A percentile compares a stretch with the other conserved stretches of the same genome.
phyloP scores from a whole-genome alignment of 202 grass and related monocot genomes.

The Carex sylvatica region DNA sequence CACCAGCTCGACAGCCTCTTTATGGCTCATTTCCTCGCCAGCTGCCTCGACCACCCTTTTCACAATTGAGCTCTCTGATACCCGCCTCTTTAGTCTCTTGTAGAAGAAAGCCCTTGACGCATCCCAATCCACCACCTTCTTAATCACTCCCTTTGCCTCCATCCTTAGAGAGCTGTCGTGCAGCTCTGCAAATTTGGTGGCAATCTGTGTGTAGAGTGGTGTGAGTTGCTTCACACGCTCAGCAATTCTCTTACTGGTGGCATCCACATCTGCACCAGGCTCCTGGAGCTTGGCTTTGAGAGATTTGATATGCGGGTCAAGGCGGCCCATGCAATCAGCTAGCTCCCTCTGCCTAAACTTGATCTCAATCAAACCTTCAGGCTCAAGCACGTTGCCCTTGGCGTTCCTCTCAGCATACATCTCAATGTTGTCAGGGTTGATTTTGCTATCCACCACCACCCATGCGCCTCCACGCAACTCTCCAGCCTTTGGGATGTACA shows the following conservation, averaged over 20 bases:
- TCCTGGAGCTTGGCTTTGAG: slow-evolving; percentile 65
- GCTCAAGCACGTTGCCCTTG: slow-evolving; percentile 96
- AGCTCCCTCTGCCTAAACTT: slow-evolving; percentile 90
- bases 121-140: slow-evolving; percentile 82
- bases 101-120: slow-evolving; percentile 81
- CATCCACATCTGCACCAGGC: slow-evolving; percentile 41
- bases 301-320: slow-evolving; percentile 64
- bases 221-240: slow-evolving; percentile 66
- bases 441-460: slow-evolving; percentile 99
- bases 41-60: slow-evolving; percentile 64
- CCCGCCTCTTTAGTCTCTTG: slow-evolving; percentile 69
- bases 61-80: slow-evolving; percentile 60
- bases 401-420: slow-evolving; percentile 92
- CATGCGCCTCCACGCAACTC: slow-evolving; percentile 93
- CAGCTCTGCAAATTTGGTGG: slow-evolving; percentile 84
- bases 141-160: slow-evolving; percentile 79
- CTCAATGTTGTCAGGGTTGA: slow-evolving; percentile 95
- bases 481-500: slow-evolving; percentile 91
- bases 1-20: slow-evolving; percentile 50
- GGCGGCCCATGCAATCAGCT: slow-evolving; percentile 80
- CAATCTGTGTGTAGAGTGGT: slow-evolving; percentile 89
- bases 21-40: slow-evolving; percentile 54
- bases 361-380: slow-evolving; percentile 90
- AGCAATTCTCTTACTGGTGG: slow-evolving; percentile 45
- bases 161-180: slow-evolving; percentile 89